These are phyloP conservation scores for Chionographis japonica DNA, from an alignment of 106 monocot genomes.

Conservation along the genomic window DNA sequence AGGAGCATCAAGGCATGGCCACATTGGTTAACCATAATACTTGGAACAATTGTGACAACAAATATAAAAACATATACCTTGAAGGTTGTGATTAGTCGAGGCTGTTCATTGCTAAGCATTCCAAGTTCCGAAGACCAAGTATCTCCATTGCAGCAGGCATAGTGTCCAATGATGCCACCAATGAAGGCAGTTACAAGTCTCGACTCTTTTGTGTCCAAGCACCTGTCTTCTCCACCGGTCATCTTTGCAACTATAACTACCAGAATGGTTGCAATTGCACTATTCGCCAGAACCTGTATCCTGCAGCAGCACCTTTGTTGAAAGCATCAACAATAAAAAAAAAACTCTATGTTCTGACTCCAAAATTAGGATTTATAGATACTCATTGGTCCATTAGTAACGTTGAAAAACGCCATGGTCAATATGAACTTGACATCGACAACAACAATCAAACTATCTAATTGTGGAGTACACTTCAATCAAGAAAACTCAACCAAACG, in stretches of 20 bases:
- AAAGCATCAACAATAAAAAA: not conserved
- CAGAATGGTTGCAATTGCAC: slow-evolving; percentile 53
- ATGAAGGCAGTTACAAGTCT: slow-evolving; percentile 47
- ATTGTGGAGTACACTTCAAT: too few relatives aligned
- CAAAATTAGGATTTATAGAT: too few relatives aligned
- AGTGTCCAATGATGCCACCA: slow-evolving; percentile 68
- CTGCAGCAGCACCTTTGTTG: slow-evolving; percentile 10
- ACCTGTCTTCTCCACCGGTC: slow-evolving; percentile 45
- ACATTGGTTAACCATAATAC: not conserved
- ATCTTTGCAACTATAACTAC: slow-evolving; percentile 27
- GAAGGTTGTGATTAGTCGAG: slow-evolving; percentile 63
- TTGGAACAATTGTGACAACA: not conserved
- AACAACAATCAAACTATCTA: too few relatives aligned
- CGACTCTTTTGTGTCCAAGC: slow-evolving; percentile 53
- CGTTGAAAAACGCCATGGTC: too few relatives aligned
- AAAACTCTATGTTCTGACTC: too few relatives aligned
- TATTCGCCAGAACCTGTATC: slow-evolving; percentile 73
- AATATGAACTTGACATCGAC: too few relatives aligned
- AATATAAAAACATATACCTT: slow-evolving; percentile 35
- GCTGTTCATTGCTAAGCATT: slow-evolving; percentile 57
- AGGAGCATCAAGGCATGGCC: not conserved
- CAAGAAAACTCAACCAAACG: too few relatives aligned
- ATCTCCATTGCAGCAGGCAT: slow-evolving; percentile 75
- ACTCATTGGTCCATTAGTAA: too few relatives aligned
- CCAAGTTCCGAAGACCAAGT: slow-evolving; percentile 81